Percentiles rank a stretch among this genome's conserved stretches.
Evolutionary conservation across 2,329 filamentous ascomycete genomes (phyloP).

Genomic region (Penicillium sp.): DNA sequence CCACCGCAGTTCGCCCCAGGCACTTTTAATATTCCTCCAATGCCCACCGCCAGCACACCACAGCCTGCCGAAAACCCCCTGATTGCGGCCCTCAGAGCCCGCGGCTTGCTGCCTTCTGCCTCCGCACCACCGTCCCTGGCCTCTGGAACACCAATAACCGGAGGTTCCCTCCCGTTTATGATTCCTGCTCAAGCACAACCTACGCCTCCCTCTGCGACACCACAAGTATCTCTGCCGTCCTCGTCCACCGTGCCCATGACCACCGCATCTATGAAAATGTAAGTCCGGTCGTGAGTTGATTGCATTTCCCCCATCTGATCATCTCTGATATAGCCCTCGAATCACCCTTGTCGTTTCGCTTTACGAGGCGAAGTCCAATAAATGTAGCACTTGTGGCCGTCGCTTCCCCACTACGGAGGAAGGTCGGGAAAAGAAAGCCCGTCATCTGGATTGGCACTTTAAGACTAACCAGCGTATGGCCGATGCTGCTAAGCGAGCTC

Average conservation of each 20-base stretch:
- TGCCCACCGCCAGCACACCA: conserved; percentile 55
- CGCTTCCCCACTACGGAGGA: conserved; percentile 76
- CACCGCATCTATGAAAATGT: conserved; percentile 71
- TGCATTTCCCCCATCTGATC: conserved; percentile 12
- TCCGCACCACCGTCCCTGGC: conserved; percentile 40
- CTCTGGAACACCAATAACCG: conserved; percentile 35
- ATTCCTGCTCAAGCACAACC: conserved; percentile 38
- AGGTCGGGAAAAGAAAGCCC: conserved; percentile 80
- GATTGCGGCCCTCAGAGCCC: conserved; percentile 65
- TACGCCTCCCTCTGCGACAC: conserved; percentile 36
- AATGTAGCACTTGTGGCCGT: conserved; percentile 87
- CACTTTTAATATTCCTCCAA: conserved; percentile 56
- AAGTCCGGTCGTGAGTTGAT: conserved; percentile 34
- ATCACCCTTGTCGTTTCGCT: conserved; percentile 70
- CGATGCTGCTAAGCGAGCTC: conserved; percentile 79
- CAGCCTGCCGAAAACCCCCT: conserved; percentile 58
- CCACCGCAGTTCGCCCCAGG: conserved; percentile 46
- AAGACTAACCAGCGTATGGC: conserved; percentile 84
- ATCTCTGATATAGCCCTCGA: conserved; percentile 56
- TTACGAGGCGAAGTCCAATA: conserved; percentile 78
- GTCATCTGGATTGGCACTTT: conserved; percentile 98
- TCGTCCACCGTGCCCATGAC: conserved; percentile 54
- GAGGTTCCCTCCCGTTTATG: conserved; percentile 43
- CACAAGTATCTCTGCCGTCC: conserved; percentile 31
- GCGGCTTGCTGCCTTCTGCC: conserved; percentile 60